A percentile compares a stretch with the other conserved stretches of the same genome.
These are phyloP conservation scores for Apiospora sp. DNA, from an alignment of 2,329 filamentous ascomycete species.

Conservation along the genomic window DNA sequence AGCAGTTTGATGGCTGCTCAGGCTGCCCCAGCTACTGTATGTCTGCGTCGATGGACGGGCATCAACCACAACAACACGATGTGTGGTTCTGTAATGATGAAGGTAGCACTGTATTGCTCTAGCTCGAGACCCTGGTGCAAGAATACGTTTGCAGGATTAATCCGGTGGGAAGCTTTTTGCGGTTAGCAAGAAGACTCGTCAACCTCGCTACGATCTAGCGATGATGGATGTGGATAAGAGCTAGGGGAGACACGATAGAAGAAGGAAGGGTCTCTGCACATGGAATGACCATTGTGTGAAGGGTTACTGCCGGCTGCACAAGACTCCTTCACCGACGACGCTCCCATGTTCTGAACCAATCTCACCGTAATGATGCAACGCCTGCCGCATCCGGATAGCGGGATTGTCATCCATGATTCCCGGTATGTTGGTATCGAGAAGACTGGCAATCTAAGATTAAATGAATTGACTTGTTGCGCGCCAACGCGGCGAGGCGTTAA, in stretches of 20 bases:
- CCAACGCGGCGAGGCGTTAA: constrained; percentile 20
- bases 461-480: constrained; percentile 12
- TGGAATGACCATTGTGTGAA: not conserved
- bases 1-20: not conserved
- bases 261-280: not conserved
- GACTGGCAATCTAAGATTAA: constrained; percentile 17
- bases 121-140: not conserved
- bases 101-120: not conserved
- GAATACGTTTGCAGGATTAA: not conserved
- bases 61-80: not conserved
- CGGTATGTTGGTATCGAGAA: constrained; percentile 15
- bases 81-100: not conserved
- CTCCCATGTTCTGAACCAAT: not conserved
- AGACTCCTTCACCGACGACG: not conserved
- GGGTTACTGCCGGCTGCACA: not conserved
- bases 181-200: not conserved
- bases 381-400: not conserved
- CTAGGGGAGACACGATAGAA: not conserved
- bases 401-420: not conserved
- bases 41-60: not conserved
- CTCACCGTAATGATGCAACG: constrained; percentile 10
- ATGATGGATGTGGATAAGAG: not conserved
- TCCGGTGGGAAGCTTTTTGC: not conserved
- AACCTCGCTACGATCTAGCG: not conserved
- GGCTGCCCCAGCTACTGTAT: not conserved